Base-by-base conservation (phyloP, 805 yeast species). In the Myxozyma neglecta region DNA sequence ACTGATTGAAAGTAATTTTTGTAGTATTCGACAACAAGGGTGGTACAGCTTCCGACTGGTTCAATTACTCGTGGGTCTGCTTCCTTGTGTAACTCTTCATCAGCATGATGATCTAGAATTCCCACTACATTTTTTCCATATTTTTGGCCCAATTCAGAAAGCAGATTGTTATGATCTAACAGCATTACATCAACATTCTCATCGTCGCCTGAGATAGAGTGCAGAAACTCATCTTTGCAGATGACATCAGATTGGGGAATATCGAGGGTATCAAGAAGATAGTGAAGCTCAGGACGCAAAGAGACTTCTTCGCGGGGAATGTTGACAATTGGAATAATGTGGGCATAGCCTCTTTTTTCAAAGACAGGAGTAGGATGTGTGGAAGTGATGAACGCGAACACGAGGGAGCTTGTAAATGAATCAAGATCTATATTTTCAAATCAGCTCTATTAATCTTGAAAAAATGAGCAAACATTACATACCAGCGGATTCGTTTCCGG, bases 81-180 rank as follows among this genome's bases (percentile, higher is more conserved):
- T 48, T 82, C 76, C 16, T 66, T 42, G 66, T 78, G 83, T 8
- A 75, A 73, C 0, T 76, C 76, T 64, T 86, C 88, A 69, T 92
- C 97, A 16, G 80, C 87, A 72, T 93, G 99, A 72, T 93, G 99
- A 72, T 93, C 99, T 32, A 94, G 83, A 6, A 94, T 83, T 0
- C 85, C 86, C 71, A 64, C 32, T 71, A 58, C 75, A 72, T 43
- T 5, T 89, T 87, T 72, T 60, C 70, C 11, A 76, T 68, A 49
- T 72, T 72, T 8, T 70, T 61, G 16, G 69, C 71, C 1, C 75
- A 72, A 35, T 70, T 79, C 13, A 85, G 88, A 66, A 81, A 91
- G 32, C 37, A 86, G 78, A 39, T 77, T 76, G 70, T 93, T 91
- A 74, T 90, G 97, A 71, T 93, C 99, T 1, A 94, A 97, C 43